Conservation (phyloP, 805 yeast genomes). For the Wickerhamomyces silvicola region DNA sequence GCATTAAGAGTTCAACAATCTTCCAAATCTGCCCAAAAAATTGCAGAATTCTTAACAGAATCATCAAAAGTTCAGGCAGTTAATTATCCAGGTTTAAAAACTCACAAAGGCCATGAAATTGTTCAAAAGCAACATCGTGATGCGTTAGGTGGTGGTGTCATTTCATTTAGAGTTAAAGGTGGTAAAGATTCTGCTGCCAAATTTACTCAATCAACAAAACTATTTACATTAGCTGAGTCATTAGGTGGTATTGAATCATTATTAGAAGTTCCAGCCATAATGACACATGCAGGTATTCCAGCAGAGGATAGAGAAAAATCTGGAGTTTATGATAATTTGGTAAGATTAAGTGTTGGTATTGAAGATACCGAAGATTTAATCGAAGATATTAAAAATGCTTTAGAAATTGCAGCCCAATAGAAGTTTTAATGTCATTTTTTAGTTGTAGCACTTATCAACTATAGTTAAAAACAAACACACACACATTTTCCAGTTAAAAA, state of each 20-base stretch:
- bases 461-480: background rate
- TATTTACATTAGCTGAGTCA: constrained; percentile 84
- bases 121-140: constrained; percentile 75
- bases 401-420: constrained; percentile 23
- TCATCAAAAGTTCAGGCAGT: constrained; percentile 55
- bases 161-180: constrained; percentile 79
- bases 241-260: constrained; percentile 86
- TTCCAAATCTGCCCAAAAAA: constrained; percentile 53
- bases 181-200: constrained; percentile 71
- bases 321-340: constrained; percentile 77
- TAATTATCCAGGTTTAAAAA: constrained; percentile 76
- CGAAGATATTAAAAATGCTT: constrained; percentile 65
- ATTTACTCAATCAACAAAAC: constrained; percentile 66
- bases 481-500: too few relatives aligned
- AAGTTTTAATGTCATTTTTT: background rate
- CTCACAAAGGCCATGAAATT: constrained; percentile 56
- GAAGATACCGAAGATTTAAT: constrained; percentile 77
- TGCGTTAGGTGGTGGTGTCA: constrained; percentile 87
- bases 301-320: constrained; percentile 66
- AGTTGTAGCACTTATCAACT: background rate
- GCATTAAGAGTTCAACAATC: constrained; percentile 76
- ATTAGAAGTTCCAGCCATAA: constrained; percentile 81
- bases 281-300: constrained; percentile 92
- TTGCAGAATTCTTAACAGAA: constrained; percentile 55
- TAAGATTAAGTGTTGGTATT: constrained; percentile 81